These are phyloP conservation scores for Cladobotryum protrusum DNA, from an alignment of 2,329 filamentous ascomycete genomes.

Conservation along the genomic window DNA sequence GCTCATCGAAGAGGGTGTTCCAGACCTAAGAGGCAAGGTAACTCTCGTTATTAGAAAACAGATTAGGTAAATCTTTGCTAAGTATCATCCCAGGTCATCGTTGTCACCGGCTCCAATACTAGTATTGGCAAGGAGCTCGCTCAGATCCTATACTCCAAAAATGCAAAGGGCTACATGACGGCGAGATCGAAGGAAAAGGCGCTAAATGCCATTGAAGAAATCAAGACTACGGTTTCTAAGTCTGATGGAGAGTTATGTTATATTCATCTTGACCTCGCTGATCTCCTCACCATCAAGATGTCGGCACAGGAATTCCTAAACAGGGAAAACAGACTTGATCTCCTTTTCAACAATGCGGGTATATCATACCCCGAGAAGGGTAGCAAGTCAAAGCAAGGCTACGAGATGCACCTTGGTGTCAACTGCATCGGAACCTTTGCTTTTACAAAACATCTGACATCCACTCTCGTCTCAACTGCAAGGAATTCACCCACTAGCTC, in stretches of 20 bases:
- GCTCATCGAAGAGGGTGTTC: constrained; percentile 54
- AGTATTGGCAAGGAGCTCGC: constrained; percentile 45
- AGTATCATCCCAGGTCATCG: constrained; percentile 32
- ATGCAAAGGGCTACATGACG: constrained; percentile 49
- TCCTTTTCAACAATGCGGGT: constrained; percentile 38
- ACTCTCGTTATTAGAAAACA: too few species aligned
- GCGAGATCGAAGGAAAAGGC: constrained; percentile 40
- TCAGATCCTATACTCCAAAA: constrained; percentile 46
- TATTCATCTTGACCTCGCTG: constrained; percentile 36
- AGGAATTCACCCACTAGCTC: constrained; percentile 19
- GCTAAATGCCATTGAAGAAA: constrained; percentile 34
- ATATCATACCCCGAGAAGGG: constrained; percentile 33
- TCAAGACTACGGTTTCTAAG: constrained; percentile 28
- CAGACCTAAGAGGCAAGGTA: constrained; percentile 43
- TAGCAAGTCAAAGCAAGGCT: constrained; percentile 12
- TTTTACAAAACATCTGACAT: constrained; percentile 32
- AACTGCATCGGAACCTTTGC: constrained; percentile 35
- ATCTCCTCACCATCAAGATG: constrained; percentile 24
- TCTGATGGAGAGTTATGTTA: constrained; percentile 34
- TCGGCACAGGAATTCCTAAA: constrained; percentile 19
- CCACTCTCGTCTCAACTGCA: constrained; percentile 27
- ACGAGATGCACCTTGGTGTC: constrained; percentile 36
- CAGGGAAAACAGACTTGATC: constrained; percentile 25
- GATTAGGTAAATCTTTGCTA: constrained; percentile 20
- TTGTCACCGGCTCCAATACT: constrained; percentile 40